Evolutionary conservation across 2,329 filamentous ascomycete species (phyloP).

Genomic region (Cladobotryum mycophilum): DNA sequence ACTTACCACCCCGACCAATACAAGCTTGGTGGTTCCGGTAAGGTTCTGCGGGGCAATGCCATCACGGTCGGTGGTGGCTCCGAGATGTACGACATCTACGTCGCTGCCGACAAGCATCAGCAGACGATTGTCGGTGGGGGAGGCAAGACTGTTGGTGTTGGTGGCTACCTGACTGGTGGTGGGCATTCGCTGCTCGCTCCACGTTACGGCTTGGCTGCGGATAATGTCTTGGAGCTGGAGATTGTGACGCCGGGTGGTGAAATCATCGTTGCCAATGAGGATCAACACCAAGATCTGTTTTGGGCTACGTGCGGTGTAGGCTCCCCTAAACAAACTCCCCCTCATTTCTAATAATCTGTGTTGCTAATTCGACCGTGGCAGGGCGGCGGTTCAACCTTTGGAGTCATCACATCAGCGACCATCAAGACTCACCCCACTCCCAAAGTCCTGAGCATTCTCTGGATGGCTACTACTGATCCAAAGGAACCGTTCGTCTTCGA

Average conservation of each 20-base stretch:
- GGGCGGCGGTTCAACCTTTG: slow-evolving; percentile 57
- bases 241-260: slow-evolving; percentile 48
- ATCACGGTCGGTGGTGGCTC: slow-evolving; percentile 49
- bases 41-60: slow-evolving; percentile 39
- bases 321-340: too few species aligned
- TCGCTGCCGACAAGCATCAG: slow-evolving; percentile 36
- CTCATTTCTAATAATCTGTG: slow-evolving; percentile 13
- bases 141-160: slow-evolving; percentile 50
- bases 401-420: slow-evolving; percentile 52
- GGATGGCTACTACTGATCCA: slow-evolving; percentile 18
- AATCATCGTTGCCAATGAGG: slow-evolving; percentile 44
- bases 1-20: slow-evolving; percentile 34
- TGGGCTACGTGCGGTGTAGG: slow-evolving; percentile 56
- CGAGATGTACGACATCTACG: slow-evolving; percentile 44
- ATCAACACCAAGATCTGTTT: slow-evolving; percentile 51
- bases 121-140: slow-evolving; percentile 50
- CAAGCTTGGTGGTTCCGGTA: slow-evolving; percentile 33
- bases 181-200: slow-evolving; percentile 52
- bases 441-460: slow-evolving; percentile 21
- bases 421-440: slow-evolving; percentile 44
- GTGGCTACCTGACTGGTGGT: slow-evolving; percentile 56
- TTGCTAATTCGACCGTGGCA: slow-evolving; percentile 14
- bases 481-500: slow-evolving; percentile 37
- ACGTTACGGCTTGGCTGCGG: slow-evolving; percentile 53
- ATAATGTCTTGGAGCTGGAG: slow-evolving; percentile 54